A percentile compares a stretch with the other conserved stretches of the same genome.
phyloP scores from a whole-genome alignment of 2,329 filamentous ascomycete genomes.

The Calycina marina region DNA sequence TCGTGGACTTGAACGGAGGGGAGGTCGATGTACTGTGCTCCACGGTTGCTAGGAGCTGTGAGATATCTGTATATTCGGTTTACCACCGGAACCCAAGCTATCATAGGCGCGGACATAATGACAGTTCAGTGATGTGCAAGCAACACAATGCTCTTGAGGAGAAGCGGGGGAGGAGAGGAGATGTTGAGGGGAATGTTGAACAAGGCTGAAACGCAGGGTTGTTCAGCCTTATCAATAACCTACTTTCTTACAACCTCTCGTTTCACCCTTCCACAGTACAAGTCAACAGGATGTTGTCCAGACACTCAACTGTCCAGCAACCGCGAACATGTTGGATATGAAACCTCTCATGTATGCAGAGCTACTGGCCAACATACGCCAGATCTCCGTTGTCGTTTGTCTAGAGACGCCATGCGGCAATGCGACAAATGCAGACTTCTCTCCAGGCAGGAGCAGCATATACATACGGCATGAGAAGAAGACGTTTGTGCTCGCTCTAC shows the following conservation, averaged over 20 bases:
- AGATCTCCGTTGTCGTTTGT: constrained; percentile 43
- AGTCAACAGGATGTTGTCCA: too few species aligned
- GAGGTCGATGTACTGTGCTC: constrained; percentile 34
- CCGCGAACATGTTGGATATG: constrained; percentile 6
- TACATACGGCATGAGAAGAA: constrained; percentile 34
- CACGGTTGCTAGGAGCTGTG: constrained; percentile 18
- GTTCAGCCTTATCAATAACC: too few species aligned
- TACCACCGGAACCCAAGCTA: constrained; percentile 29
- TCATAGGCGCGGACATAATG: constrained; percentile 26
- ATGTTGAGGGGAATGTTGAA: too few species aligned
- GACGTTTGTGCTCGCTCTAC: constrained; percentile 23
- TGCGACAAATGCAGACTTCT: constrained; percentile 24
- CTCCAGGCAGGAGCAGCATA: constrained; percentile 31
- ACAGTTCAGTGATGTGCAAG: too few species aligned
- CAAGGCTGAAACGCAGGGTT: too few species aligned
- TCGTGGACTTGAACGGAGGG: constrained; percentile 59
- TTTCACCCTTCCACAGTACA: too few species aligned
- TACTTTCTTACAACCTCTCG: too few species aligned
- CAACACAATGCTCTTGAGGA: too few species aligned
- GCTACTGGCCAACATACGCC: constrained; percentile 47
- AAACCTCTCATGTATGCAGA: constrained; percentile 41
- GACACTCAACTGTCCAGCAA: too few species aligned
- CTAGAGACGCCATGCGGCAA: constrained; percentile 26
- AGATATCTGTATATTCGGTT: constrained; percentile 24
- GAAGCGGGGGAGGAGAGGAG: too few species aligned